These are phyloP conservation scores for Colletotrichum karsti DNA, from an alignment of 2,329 filamentous ascomycete genomes.

Conservation along the genomic window DNA sequence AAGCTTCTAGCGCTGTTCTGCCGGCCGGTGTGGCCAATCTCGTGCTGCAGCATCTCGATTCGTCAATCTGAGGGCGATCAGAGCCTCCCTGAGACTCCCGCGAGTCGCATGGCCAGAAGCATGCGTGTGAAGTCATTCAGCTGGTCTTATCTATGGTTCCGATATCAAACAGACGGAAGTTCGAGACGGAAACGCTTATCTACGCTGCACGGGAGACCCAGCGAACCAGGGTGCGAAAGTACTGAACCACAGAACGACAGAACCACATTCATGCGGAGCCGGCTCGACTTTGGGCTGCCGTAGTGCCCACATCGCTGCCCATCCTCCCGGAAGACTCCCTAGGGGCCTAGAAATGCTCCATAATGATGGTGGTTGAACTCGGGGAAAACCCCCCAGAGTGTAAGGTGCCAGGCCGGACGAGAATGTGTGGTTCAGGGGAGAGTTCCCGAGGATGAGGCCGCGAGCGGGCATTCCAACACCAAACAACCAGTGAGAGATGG, in stretches of 20 bases:
- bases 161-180: constrained; percentile 8
- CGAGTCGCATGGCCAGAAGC: constrained; percentile 7
- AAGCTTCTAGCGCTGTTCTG: constrained; percentile 22
- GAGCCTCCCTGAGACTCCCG: constrained; percentile 9
- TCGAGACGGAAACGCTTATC: constrained; percentile 23
- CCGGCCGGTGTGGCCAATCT: background rate
- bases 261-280: background rate
- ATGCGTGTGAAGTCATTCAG: background rate
- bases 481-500: background rate
- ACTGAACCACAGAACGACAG: background rate
- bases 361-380: constrained; percentile 13
- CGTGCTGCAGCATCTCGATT: constrained; percentile 7
- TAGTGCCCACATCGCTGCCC: background rate
- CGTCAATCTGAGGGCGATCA: constrained; percentile 1
- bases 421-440: constrained; percentile 4
- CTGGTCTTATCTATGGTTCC: constrained; percentile 8
- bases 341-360: background rate
- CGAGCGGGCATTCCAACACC: background rate
- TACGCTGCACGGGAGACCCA: constrained; percentile 4
- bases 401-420: background rate
- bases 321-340: background rate
- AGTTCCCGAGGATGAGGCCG: background rate
- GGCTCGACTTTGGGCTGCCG: background rate
- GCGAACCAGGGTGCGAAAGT: background rate
- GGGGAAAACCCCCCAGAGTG: constrained; percentile 19